A percentile compares a stretch with the other conserved stretches of the same genome.
Evolutionary conservation across 441 rosid genomes (phyloP).

Genomic region (Adansonia grandidieri): DNA sequence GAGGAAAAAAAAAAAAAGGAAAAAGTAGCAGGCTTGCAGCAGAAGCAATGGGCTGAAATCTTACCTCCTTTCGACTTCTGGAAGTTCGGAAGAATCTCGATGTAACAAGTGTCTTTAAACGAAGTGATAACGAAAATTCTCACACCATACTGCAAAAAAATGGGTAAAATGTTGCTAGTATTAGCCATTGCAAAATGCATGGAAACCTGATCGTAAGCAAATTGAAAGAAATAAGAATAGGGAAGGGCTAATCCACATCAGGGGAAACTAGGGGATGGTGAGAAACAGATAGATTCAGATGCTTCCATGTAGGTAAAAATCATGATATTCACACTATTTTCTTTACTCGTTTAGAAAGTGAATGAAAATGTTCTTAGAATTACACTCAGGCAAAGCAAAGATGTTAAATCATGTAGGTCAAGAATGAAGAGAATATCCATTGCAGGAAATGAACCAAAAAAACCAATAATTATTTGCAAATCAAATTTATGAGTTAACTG

Average conservation of each 20-base stretch:
- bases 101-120: conserved; percentile 53
- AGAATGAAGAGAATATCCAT: conserved; percentile 7
- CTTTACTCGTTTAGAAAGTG: neutral
- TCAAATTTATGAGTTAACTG: neutral
- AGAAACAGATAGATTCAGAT: no score
- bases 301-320: neutral
- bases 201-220: neutral
- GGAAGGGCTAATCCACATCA: neutral
- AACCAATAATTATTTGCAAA: neutral
- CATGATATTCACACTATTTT: conserved; percentile 8
- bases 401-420: neutral
- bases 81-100: conserved; percentile 49
- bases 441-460: neutral
- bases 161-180: neutral
- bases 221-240: neutral
- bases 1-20: neutral
- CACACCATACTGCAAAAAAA: conserved; percentile 37
- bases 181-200: conserved; percentile 21
- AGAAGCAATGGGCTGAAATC: neutral
- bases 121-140: conserved; percentile 50
- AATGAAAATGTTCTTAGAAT: neutral
- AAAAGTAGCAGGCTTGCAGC: neutral
- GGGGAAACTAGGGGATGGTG: neutral
- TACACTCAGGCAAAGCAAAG: neutral
- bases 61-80: conserved; percentile 44